Conservation (phyloP, 2,329 filamentous ascomycete genomes). For the Cladorrhinum sp. region DNA sequence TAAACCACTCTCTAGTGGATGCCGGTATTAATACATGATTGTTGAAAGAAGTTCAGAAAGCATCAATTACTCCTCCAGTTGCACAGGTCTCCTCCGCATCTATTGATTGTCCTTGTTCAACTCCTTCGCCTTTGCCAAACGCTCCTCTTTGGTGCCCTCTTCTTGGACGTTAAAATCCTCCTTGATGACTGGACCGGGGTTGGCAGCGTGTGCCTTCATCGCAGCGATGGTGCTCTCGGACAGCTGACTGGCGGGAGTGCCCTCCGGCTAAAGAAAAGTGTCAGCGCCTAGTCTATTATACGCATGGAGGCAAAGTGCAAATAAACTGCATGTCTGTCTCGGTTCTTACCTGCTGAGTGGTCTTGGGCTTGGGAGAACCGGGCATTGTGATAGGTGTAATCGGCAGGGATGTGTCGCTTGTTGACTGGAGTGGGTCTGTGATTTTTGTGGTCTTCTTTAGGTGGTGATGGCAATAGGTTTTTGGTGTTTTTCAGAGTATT, state of each 20-base stretch:
- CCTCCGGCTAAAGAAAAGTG: slow-evolving; percentile 25
- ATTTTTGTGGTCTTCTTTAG: not conserved
- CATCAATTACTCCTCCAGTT: not conserved
- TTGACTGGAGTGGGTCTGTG: not conserved
- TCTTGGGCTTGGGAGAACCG: slow-evolving; percentile 15
- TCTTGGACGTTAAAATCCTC: slow-evolving; percentile 50
- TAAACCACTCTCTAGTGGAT: not conserved
- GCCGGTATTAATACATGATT: not conserved
- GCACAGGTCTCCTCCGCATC: not conserved
- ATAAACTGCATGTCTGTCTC: not conserved
- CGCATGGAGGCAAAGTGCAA: not conserved
- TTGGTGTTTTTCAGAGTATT: not conserved
- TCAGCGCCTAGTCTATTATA: slow-evolving; percentile 2
- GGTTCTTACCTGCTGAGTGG: slow-evolving; percentile 12
- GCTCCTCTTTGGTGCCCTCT: slow-evolving; percentile 67
- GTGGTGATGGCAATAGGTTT: not conserved
- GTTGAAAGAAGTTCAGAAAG: not conserved
- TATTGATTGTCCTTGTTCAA: slow-evolving; percentile 54
- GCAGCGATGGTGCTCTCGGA: slow-evolving; percentile 41
- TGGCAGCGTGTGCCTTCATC: slow-evolving; percentile 51
- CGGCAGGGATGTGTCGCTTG: not conserved
- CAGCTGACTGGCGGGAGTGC: slow-evolving; percentile 36
- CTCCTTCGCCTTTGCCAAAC: slow-evolving; percentile 60
- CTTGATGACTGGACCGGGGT: slow-evolving; percentile 56
- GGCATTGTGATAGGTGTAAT: slow-evolving; percentile 26